phyloP scores from a whole-genome alignment of 352 stramenopile genomes.

The Pythium apleroticum region DNA sequence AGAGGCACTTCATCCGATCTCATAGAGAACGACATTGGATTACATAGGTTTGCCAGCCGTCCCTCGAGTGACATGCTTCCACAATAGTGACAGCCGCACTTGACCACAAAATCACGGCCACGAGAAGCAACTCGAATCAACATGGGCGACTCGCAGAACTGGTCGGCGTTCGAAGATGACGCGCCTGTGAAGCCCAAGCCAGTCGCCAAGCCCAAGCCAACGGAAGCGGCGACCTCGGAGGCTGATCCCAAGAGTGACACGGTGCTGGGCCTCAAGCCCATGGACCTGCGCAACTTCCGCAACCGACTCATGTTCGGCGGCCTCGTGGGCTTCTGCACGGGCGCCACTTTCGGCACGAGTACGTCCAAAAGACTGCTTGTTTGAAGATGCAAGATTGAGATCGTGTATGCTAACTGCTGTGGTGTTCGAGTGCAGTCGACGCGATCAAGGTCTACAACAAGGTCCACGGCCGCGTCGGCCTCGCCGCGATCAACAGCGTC shows the following conservation, averaged over 20 bases:
- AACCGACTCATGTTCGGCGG: slow-evolving; percentile 79
- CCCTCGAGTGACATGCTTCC: neutral
- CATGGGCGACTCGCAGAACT: slow-evolving; percentile 82
- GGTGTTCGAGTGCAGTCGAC: slow-evolving; percentile 42
- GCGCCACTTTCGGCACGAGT: slow-evolving; percentile 76
- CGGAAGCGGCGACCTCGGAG: neutral
- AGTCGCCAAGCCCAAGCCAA: slow-evolving; percentile 9
- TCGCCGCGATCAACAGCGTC: slow-evolving; percentile 44
- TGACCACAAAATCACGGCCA: neutral
- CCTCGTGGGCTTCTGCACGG: slow-evolving; percentile 76
- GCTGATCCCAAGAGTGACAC: neutral
- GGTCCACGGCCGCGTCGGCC: slow-evolving; percentile 46
- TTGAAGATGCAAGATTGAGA: neutral
- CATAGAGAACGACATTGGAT: neutral
- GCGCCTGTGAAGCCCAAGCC: slow-evolving; percentile 23
- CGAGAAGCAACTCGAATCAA: neutral
- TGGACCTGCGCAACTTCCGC: slow-evolving; percentile 50
- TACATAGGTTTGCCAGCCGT: neutral
- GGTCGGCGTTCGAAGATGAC: slow-evolving; percentile 69
- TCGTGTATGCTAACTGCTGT: neutral
- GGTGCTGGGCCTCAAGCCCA: slow-evolving; percentile 26
- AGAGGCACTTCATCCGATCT: neutral
- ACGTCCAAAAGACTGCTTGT: slow-evolving; percentile 22
- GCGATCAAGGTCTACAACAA: slow-evolving; percentile 62
- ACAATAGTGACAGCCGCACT: slow-evolving; percentile 6